These are phyloP conservation scores for Ehretia macrophylla DNA, from an alignment of 257 asterid genomes.

Conservation along the genomic window DNA sequence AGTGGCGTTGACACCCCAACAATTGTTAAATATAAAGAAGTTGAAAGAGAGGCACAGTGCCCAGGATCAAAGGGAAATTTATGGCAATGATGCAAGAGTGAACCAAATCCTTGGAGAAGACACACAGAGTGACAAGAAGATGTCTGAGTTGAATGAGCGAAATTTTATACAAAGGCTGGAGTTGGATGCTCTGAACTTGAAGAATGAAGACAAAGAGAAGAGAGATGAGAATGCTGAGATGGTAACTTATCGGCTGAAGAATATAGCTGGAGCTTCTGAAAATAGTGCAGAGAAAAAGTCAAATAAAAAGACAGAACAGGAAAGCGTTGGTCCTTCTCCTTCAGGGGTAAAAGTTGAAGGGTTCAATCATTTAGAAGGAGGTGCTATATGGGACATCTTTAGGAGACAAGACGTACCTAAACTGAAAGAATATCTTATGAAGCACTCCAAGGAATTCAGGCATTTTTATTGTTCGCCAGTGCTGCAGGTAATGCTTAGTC, in stretches of 20 bases:
- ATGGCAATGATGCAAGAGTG: conserved; percentile 10
- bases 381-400: conserved; percentile 94
- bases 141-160: conserved; percentile 12
- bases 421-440: conserved; percentile 52
- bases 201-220: conserved; percentile 7
- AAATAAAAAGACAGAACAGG: not conserved
- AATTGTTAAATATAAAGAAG: conserved; percentile 26
- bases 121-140: conserved; percentile 23
- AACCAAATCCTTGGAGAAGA: conserved; percentile 20
- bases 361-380: conserved; percentile 32
- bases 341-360: conserved; percentile 12
- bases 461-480: conserved; percentile 40
- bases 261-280: not conserved
- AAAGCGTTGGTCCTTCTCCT: not conserved
- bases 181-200: not conserved
- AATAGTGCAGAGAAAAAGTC: not conserved
- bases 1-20: conserved; percentile 19
- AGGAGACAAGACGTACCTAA: conserved; percentile 79
- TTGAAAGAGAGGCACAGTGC: conserved; percentile 42
- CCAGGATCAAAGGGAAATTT: conserved; percentile 57
- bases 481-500: conserved; percentile 40
- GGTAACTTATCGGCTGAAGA: not conserved
- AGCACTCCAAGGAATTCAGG: conserved; percentile 40
- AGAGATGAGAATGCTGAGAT: not conserved
- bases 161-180: not conserved